These are phyloP conservation scores for Larix sibirica DNA, from an alignment of 83 land plant genomes.

Conservation along the genomic window DNA sequence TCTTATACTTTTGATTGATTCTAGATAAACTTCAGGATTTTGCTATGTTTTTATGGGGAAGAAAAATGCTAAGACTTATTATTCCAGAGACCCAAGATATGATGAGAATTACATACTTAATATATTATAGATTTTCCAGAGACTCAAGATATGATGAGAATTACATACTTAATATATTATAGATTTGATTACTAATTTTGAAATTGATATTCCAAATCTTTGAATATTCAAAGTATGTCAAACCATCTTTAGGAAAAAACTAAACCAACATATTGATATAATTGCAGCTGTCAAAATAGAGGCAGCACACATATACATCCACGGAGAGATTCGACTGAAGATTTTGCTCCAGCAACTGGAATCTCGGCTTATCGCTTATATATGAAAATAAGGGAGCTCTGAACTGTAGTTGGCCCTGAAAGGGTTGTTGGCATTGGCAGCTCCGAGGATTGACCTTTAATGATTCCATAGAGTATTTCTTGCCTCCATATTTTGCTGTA, in stretches of 20 bases:
- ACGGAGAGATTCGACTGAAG: constrained; percentile 24
- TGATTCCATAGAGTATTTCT: not conserved
- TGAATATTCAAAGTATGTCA: not conserved
- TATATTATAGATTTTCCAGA: no score
- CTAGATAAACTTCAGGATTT: not conserved
- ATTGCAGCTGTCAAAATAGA: constrained; percentile 12
- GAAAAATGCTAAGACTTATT: constrained; percentile 14
- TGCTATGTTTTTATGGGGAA: constrained; percentile 26
- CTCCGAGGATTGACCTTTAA: constrained; percentile 8
- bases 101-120: not conserved
- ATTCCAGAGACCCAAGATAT: no score
- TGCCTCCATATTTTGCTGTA: not conserved
- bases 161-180: no score
- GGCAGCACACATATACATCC: constrained; percentile 33
- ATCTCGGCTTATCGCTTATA: constrained; percentile 17
- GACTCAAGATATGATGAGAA: no score
- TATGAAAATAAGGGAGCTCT: constrained; percentile 27
- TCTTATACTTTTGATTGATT: not conserved
- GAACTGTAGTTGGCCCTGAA: constrained; percentile 22
- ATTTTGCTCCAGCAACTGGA: constrained; percentile 24
- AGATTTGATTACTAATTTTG: not conserved
- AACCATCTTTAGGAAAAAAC: not conserved
- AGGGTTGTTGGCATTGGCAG: constrained; percentile 53
- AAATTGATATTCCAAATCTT: not conserved
- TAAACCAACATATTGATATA: not conserved